Evolutionary conservation across 1,284 basidiomycete species (phyloP), one percentile per base, ranked within the genome.

Genomic region (Cystobasidium slooffiae): DNA sequence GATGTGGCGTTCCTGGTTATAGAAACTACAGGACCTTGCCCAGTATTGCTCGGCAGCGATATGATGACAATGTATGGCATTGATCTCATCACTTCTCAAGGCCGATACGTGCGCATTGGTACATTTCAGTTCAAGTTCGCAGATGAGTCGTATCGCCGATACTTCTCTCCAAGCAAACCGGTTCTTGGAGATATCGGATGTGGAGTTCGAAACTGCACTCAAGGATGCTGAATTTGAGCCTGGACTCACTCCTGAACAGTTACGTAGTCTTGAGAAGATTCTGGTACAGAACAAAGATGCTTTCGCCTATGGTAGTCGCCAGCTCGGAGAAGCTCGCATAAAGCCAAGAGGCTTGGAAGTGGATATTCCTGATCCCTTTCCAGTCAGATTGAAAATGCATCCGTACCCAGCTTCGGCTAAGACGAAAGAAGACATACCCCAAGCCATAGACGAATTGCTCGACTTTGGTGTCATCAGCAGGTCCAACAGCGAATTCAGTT

Each of bases 1-100:
- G 18, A 47, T 18, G 9, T 47, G 46, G 46, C 46, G 9, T 47
- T 47, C 46, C 46, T 47, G 46, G 46, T 47, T 9, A 47, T 47
- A 9, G 46, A 47, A 47, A 47, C 46, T 18, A 47, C 46, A 47
- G 46, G 55, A 24, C 55, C 55, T 39, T 24, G 55, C 20, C 55
- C 55, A 58, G 22, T 58, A 9, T 24, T 58, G 22, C 37, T 58
- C 9, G 55, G 55, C 37, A 58, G 22, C 22, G 55, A 58, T 39
- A 58, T 58, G 55, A 22, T 58, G 55, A 58, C 55, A 9, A 22
- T 58, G 22, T 58, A 58, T 58, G 55, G 55, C 55, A 58, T 58
- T 58, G 37, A 58, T 20, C 37, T 22, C 55, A 22, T 24, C 9
- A 20, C 55, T 58, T 58, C 22, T 10, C 9, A 20, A 58, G 55